These are phyloP conservation scores for Boletellus emodensis DNA, from an alignment of 768 basidiomycete genomes.

Conservation along the genomic window DNA sequence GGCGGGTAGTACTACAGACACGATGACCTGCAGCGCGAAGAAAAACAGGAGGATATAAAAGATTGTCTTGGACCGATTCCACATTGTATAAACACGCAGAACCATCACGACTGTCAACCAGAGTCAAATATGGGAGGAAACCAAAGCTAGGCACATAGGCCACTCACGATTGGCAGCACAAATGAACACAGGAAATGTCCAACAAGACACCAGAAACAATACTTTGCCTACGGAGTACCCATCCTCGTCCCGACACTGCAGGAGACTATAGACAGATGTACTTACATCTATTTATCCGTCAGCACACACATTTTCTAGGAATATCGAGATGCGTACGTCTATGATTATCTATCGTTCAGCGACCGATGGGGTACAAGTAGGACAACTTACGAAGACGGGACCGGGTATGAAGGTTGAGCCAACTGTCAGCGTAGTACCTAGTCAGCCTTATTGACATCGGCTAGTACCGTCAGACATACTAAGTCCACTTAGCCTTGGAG, in stretches of 20 bases:
- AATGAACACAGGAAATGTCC: constrained; percentile 8
- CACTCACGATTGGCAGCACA: constrained; percentile 10
- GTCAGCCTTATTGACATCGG: neutral
- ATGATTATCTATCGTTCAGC: neutral
- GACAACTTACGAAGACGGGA: neutral
- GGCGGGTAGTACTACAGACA: neutral
- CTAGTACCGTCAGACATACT: neutral
- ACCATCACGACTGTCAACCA: constrained; percentile 11
- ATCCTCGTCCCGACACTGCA: neutral
- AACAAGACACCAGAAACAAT: neutral
- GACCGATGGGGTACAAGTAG: neutral
- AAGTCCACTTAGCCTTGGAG: neutral
- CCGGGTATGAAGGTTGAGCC: neutral
- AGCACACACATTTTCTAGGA: neutral
- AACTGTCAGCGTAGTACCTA: neutral
- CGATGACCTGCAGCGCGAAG: neutral
- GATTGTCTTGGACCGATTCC: constrained; percentile 6
- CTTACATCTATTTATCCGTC: constrained; percentile 9
- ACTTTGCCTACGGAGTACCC: constrained; percentile 1
- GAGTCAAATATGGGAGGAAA: neutral
- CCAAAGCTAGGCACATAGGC: neutral
- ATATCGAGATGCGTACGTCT: constrained; percentile 1
- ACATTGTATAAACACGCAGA: constrained; percentile 13
- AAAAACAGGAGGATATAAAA: constrained; percentile 2
- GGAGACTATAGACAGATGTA: neutral